These are phyloP conservation scores for Flammula alnicola DNA, from an alignment of 1,284 basidiomycete genomes.

Conservation along the genomic window DNA sequence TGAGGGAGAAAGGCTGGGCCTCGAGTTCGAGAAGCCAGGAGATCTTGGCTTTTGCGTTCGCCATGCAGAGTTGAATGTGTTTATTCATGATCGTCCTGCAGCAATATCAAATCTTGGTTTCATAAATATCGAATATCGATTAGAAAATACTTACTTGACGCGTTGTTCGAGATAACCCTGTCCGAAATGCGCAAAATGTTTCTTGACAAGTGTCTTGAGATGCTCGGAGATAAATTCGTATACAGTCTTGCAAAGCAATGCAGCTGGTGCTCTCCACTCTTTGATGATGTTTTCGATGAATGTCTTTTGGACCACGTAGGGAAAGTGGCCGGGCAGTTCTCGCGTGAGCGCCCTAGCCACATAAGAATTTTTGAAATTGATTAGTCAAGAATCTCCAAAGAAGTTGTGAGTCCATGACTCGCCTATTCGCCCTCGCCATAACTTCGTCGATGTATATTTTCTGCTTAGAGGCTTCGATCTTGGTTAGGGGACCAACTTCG, in stretches of 20 bases:
- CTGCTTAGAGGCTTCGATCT: neutral
- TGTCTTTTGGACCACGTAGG: conserved; percentile 58
- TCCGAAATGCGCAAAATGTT: conserved; percentile 57
- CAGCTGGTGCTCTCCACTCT: conserved; percentile 56
- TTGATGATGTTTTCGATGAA: conserved; percentile 51
- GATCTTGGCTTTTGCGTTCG: conserved; percentile 45
- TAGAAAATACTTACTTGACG: conserved; percentile 48
- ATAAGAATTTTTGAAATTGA: neutral
- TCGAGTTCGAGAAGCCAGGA: conserved; percentile 60
- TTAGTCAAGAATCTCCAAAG: neutral
- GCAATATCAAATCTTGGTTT: neutral
- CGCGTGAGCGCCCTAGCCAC: conserved; percentile 60
- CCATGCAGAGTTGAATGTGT: conserved; percentile 31
- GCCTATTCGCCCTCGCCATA: conserved; percentile 51
- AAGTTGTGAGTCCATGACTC: conserved; percentile 28
- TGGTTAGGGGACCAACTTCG: neutral
- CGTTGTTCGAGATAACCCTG: conserved; percentile 55
- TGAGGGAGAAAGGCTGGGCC: conserved; percentile 55
- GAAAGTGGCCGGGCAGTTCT: conserved; percentile 69
- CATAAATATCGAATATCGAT: neutral
- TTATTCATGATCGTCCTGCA: conserved; percentile 20
- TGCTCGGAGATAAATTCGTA: conserved; percentile 42
- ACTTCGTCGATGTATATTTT: conserved; percentile 64
- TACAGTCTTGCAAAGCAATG: conserved; percentile 49
- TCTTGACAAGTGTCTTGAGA: conserved; percentile 44